These are phyloP conservation scores for Exserohilum rostratum DNA, from an alignment of 2,329 filamentous ascomycete genomes.

Conservation along the genomic window DNA sequence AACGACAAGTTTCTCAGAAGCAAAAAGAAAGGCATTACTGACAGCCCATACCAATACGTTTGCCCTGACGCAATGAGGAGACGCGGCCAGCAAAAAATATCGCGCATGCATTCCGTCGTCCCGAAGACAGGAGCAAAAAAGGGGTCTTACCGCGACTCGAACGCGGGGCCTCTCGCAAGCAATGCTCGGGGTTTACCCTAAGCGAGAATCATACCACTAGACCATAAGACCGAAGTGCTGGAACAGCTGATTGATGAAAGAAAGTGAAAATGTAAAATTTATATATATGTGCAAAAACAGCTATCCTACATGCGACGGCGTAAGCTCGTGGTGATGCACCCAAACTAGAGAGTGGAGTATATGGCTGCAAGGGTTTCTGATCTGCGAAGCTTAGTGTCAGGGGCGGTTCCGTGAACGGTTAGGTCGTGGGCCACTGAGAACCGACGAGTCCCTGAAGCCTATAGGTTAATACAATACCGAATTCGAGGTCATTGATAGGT, in stretches of 20 bases:
- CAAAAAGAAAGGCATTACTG: background rate
- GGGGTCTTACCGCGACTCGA: conserved; percentile 37
- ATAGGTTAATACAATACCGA: background rate
- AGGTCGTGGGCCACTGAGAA: background rate
- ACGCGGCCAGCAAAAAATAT: background rate
- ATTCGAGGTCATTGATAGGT: background rate
- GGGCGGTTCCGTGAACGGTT: background rate
- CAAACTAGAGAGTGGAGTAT: background rate
- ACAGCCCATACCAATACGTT: no score
- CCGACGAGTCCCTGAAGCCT: background rate
- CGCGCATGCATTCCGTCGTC: background rate
- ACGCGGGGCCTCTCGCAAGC: conserved; percentile 37
- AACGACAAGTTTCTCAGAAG: background rate
- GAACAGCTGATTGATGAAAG: conserved; percentile 2
- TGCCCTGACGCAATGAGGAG: no score
- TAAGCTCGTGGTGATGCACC: no score
- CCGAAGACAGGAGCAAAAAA: conserved; percentile 12
- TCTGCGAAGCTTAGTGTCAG: background rate
- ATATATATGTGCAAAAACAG: background rate
- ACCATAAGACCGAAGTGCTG: conserved; percentile 41
- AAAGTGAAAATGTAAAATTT: background rate
- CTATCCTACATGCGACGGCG: background rate
- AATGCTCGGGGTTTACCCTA: conserved; percentile 55
- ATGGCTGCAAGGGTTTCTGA: background rate
- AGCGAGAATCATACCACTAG: conserved; percentile 74